Conservation (phyloP, 73 alveolate genomes). For the Paramecium primaurelia region DNA sequence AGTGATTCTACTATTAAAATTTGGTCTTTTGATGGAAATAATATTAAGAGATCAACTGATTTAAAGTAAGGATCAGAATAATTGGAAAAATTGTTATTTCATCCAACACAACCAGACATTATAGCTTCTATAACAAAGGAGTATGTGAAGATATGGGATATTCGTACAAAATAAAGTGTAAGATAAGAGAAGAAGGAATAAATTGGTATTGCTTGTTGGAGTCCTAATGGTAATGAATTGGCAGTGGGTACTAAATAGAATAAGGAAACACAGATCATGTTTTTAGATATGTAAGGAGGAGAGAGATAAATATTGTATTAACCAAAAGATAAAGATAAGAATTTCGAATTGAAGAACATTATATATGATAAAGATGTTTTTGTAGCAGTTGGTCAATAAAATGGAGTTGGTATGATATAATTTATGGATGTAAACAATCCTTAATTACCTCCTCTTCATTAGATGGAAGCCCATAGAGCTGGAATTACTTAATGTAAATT, state of each 20-base stretch:
- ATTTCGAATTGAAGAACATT: not conserved
- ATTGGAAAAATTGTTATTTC: conserved; percentile 36
- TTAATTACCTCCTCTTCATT: conserved; percentile 2
- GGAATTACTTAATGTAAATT: not conserved
- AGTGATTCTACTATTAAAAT: conserved; percentile 21
- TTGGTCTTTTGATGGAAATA: conserved; percentile 43
- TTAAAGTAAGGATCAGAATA: conserved; percentile 14
- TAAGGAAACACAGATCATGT: not conserved
- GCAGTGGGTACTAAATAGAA: not conserved
- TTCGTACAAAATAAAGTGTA: not conserved
- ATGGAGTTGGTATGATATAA: conserved; percentile 35
- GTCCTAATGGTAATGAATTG: conserved; percentile 40
- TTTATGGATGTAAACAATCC: conserved; percentile 13
- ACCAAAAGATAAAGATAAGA: conserved; percentile 38
- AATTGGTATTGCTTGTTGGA: conserved; percentile 27
- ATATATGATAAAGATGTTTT: conserved; percentile 26
- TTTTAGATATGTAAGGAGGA: conserved; percentile 31
- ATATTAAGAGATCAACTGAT: conserved; percentile 28
- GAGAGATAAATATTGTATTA: not conserved
- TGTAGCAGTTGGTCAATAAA: not conserved
- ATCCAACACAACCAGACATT: conserved; percentile 43
- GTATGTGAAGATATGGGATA: conserved; percentile 42
- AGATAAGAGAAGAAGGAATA: conserved; percentile 29
- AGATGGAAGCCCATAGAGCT: conserved; percentile 14
- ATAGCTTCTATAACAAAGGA: conserved; percentile 35